Base-by-base conservation (phyloP, 2,329 filamentous ascomycete genomes). In the Pseudocercospora fuligena region DNA sequence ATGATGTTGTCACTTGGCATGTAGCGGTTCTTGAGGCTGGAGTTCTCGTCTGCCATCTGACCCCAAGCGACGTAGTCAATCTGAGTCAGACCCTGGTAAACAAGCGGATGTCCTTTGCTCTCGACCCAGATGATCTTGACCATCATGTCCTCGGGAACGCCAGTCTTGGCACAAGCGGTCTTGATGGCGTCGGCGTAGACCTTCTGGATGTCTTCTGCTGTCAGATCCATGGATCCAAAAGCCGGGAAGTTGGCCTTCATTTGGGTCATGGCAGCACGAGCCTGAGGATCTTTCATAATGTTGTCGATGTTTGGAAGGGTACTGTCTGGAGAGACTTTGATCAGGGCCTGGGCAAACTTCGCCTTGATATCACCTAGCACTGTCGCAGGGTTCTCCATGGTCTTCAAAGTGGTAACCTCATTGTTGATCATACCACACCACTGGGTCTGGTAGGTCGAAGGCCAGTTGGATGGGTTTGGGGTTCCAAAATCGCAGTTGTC, bases 171-270 rank as follows among this genome's bases (percentile, higher is more conserved):
- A 33, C 56, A 59, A 6, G 68, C 68, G 29, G 60, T 49, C 12
- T 60, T 25, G 60, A 69, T 66, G 23, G 61, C 60, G 46, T 63
- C 56, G 9, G 14, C 66, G 31, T 70, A 70, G 23, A 70, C 65
- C 4, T 49, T 61, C 56, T 53, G 29, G 25, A 68, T 70, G 27
- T 70, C 47, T 33, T 62, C 68, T 5, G 63, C 29, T 2, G 63
- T 70, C 12, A 70, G 53, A n/a, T 70, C 68, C 63, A 67, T 67
- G 19, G 65, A 66, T 9, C 68, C 65, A 23, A 58, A 66, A n/a
- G 25, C 21, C 2, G 68, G 65, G 51, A 59, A 69, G 51, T 65
- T 66, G 23, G 61, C 63, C 23, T 65, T 63, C 61, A 66, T 65
- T 23, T 61, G 63, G 16, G 64, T 33, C 23, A 64, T 64, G 16